Conservation (phyloP, 331 rosid genomes). For the Malus hybrid region DNA sequence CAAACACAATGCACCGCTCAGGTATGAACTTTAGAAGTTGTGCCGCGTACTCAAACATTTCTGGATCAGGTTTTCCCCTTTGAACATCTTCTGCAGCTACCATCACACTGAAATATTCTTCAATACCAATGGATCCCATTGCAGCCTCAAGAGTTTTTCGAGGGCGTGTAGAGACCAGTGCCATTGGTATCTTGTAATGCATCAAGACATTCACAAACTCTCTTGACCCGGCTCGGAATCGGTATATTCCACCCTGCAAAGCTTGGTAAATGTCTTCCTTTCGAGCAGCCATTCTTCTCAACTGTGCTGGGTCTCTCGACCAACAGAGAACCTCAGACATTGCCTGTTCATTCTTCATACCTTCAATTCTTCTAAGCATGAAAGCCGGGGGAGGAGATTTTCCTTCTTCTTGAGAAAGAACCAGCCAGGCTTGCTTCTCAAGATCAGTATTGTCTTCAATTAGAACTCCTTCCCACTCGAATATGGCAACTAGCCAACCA, state of each 20-base stretch:
- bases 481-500: constrained; percentile 94
- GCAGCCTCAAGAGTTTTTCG: constrained; percentile 70
- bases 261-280: constrained; percentile 81
- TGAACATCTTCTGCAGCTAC: constrained; percentile 91
- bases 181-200: constrained; percentile 92
- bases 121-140: constrained; percentile 62
- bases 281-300: constrained; percentile 72
- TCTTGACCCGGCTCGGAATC: constrained; percentile 63
- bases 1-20: constrained; percentile 96
- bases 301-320: constrained; percentile 70
- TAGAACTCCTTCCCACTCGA: constrained; percentile 96
- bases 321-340: constrained; percentile 94
- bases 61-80: constrained; percentile 96
- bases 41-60: constrained; percentile 82
- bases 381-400: constrained; percentile 78
- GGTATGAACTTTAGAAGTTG: constrained; percentile 85
- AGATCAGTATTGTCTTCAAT: constrained; percentile 74
- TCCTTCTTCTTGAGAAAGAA: constrained; percentile 82
- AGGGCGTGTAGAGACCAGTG: constrained; percentile 83
- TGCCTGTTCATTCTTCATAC: constrained; percentile 95
- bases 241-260: constrained; percentile 77
- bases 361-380: constrained; percentile 70
- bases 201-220: constrained; percentile 84
- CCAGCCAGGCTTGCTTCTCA: constrained; percentile 85
- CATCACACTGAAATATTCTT: constrained; percentile 60